Evolutionary conservation across 2,329 filamentous ascomycete genomes (phyloP), one percentile per base, ranked within the genome.

Genomic region (Alternaria rosae): DNA sequence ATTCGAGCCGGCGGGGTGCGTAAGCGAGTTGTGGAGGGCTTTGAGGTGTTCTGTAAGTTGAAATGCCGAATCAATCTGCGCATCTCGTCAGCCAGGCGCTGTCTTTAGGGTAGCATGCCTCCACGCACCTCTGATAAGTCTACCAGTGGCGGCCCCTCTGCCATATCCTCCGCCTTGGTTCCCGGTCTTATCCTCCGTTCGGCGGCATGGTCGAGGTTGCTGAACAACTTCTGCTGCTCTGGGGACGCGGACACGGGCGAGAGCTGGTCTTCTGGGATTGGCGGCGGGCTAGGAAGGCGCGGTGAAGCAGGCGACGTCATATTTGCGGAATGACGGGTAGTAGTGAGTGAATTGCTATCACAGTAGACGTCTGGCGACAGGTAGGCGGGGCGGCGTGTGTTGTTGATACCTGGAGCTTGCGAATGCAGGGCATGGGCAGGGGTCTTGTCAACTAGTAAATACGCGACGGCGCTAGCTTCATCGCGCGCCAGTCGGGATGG

Each of bases 11-110:
- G 81, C 71, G 7, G 88, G 87, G 64, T 88, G 87, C 2, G 92
- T 97, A 77, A 92, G 90, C 77, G 91, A 85, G 79, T 94, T 89
- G 82, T 98, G 92, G 15, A 97, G 87, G 35, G 95, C 92, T 79
- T 96, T 94, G 57, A 99, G 90, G 76, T 99, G 94, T 81, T 99
- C 95, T 80, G 97, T 96, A 17, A 98, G 88, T 79, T 97, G 95
- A 78, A 98, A 99, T 45, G 95, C 92, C 21, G 94, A 98, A 77
- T 99, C 94, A 70, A 99, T 93, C 92, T 97, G 67, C 43, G 25
- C 54, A 52, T 57, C 17, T 42, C 47, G 61, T 77, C 64, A 77
- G 69, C 61, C 59, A 41, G 50, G 32, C 60, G 38, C 47, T 23
- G 6, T 55, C 44, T 57, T 44, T 41, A 28, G 41, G 44, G 25